Evolutionary conservation across 2,329 filamentous ascomycete genomes (phyloP).

Genomic region (Botryotinia globosa): DNA sequence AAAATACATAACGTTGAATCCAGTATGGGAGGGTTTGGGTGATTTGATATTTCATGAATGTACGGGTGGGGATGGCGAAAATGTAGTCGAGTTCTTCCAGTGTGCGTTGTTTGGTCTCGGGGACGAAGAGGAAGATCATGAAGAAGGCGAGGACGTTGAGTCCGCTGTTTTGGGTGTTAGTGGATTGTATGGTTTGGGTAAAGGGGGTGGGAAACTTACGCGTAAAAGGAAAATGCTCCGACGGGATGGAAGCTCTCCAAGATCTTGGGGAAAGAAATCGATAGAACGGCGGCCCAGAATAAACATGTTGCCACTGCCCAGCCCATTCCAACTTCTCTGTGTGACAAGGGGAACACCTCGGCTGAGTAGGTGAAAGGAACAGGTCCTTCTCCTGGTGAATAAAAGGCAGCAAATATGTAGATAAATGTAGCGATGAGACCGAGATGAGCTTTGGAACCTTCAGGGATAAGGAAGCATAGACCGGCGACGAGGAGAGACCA

Average conservation of each 20-base stretch:
- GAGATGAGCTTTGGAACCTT: constrained; percentile 42
- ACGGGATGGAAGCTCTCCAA: constrained; percentile 27
- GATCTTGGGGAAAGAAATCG: constrained; percentile 46
- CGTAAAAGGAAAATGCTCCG: constrained; percentile 54
- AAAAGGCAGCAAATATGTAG: constrained; percentile 63
- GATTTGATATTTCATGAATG: constrained; percentile 31
- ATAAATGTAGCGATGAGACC: constrained; percentile 58
- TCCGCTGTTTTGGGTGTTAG: constrained; percentile 29
- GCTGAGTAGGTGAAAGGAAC: constrained; percentile 61
- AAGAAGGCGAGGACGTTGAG: constrained; percentile 54
- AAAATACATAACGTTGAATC: constrained; percentile 17
- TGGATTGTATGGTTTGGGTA: background rate
- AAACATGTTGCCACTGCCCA: constrained; percentile 60
- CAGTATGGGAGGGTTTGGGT: constrained; percentile 41
- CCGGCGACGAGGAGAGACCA: constrained; percentile 61
- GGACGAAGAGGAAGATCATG: constrained; percentile 55
- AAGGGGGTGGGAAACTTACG: constrained; percentile 27
- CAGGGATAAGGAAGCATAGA: constrained; percentile 53
- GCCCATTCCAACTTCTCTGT: constrained; percentile 61
- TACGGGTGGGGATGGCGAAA: constrained; percentile 40
- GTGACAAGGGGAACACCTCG: constrained; percentile 61
- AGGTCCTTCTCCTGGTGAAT: constrained; percentile 61
- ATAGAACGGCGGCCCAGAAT: constrained; percentile 58
- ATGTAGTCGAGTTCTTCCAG: constrained; percentile 46
- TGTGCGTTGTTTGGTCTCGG: constrained; percentile 53